Percentiles rank a stretch among this genome's conserved stretches.
Conservation (phyloP, 2,329 filamentous ascomycete genomes). For the Aureobasidium pullulans region DNA sequence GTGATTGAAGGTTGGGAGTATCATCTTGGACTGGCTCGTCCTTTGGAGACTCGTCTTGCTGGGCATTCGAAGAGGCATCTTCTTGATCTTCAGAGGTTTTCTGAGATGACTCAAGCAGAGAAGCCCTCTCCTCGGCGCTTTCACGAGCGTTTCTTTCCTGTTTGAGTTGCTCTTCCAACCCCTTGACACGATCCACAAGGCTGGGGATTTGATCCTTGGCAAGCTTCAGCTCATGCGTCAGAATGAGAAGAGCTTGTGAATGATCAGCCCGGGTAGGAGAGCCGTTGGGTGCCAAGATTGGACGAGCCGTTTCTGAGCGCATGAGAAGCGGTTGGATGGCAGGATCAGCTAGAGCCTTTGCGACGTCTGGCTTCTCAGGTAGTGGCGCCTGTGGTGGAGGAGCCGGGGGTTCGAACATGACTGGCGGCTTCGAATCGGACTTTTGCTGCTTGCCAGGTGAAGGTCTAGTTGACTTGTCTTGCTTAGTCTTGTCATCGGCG, state of each 20-base stretch:
- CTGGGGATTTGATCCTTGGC: constrained; percentile 81
- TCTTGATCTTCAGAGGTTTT: constrained; percentile 13
- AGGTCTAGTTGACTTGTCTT: constrained; percentile 34
- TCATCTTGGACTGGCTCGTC: not conserved
- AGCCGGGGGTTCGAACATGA: constrained; percentile 77
- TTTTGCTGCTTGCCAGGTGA: constrained; percentile 51
- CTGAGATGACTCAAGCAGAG: constrained; percentile 51
- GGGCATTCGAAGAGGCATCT: constrained; percentile 14
- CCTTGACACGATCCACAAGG: constrained; percentile 71
- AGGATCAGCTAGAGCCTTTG: constrained; percentile 39
- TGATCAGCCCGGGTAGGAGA: constrained; percentile 55
- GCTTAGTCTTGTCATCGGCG: constrained; percentile 53
- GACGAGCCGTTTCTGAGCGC: constrained; percentile 66
- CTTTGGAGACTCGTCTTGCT: constrained; percentile 27
- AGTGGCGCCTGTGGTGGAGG: constrained; percentile 89
- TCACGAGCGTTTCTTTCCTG: constrained; percentile 77
- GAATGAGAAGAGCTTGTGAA: constrained; percentile 68
- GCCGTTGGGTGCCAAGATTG: constrained; percentile 43
- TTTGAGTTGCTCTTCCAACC: constrained; percentile 69
- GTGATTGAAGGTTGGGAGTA: constrained; percentile 52
- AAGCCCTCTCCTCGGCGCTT: constrained; percentile 73
- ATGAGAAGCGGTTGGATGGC: constrained; percentile 57
- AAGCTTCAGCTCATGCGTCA: constrained; percentile 76
- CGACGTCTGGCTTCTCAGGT: constrained; percentile 81
- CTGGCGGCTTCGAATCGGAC: constrained; percentile 65